Conservation (phyloP, 2,329 filamentous ascomycete genomes). For the Exophiala mesophila region DNA sequence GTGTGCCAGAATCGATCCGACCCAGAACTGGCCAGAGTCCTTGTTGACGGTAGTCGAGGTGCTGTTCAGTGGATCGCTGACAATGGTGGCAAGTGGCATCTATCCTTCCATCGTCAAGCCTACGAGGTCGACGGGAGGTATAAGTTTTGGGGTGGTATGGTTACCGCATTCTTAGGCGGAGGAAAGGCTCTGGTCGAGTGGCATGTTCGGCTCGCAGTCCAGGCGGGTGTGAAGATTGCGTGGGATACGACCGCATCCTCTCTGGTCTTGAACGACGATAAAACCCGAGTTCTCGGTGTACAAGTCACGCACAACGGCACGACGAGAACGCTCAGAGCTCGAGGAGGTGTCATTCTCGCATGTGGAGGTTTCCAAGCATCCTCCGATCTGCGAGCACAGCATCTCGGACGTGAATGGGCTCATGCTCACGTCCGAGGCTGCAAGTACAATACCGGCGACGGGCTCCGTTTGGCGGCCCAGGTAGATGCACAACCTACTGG, state of each 20-base stretch:
- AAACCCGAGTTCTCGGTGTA: constrained; percentile 25
- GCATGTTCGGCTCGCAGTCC: constrained; percentile 41
- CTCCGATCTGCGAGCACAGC: constrained; percentile 51
- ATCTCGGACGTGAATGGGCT: constrained; percentile 59
- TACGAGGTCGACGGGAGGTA: constrained; percentile 57
- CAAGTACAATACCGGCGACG: constrained; percentile 57
- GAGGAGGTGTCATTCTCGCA: constrained; percentile 47
- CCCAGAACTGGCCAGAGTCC: constrained; percentile 41
- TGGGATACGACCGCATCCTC: constrained; percentile 44
- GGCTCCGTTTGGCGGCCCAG: constrained; percentile 37
- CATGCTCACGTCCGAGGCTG: constrained; percentile 58
- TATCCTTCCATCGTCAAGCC: constrained; percentile 62
- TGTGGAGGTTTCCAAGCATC: constrained; percentile 63
- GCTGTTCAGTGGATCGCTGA: constrained; percentile 53
- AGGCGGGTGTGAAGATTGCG: constrained; percentile 40
- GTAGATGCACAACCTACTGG: constrained; percentile 50
- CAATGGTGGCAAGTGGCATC: constrained; percentile 53
- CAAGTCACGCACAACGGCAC: constrained; percentile 19
- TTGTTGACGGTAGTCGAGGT: constrained; percentile 50
- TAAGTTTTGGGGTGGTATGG: constrained; percentile 64
- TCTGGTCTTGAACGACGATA: constrained; percentile 37
- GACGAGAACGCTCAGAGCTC: constrained; percentile 13
- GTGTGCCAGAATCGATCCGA: constrained; percentile 54
- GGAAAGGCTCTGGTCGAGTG: constrained; percentile 56
- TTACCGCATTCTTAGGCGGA: constrained; percentile 54